Percentiles rank a stretch among this genome's conserved stretches.
These are phyloP conservation scores for Lecanicillium sp. DNA, from an alignment of 2,329 filamentous ascomycete species.

Conservation along the genomic window DNA sequence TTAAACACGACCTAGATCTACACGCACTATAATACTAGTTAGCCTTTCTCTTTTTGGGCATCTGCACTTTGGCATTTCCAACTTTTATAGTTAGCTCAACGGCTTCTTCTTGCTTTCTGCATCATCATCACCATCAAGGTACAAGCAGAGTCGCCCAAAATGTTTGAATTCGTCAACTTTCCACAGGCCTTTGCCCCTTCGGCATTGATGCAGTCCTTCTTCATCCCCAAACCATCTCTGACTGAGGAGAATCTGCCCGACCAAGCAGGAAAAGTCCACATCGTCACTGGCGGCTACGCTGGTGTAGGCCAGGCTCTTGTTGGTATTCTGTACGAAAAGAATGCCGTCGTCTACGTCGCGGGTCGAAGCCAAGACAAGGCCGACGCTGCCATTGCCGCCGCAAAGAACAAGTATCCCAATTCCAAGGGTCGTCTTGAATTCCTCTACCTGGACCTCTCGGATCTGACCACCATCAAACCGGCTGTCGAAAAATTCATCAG, in stretches of 20 bases:
- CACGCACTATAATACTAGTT: too few relatives aligned
- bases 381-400: slow-evolving; percentile 28
- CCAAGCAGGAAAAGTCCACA: slow-evolving; percentile 27
- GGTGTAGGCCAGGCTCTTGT: slow-evolving; percentile 40
- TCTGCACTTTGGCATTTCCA: too few relatives aligned
- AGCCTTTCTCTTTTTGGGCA: too few relatives aligned
- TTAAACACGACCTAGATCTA: too few relatives aligned
- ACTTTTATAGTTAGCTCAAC: too few relatives aligned
- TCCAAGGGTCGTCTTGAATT: slow-evolving; percentile 27
- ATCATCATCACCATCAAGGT: too few relatives aligned
- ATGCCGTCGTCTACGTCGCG: slow-evolving; percentile 42
- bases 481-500: slow-evolving; percentile 14
- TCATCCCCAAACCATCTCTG: slow-evolving; percentile 5
- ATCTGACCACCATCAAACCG: slow-evolving; percentile 19
- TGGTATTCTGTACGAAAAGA: slow-evolving; percentile 40
- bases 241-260: slow-evolving; percentile 6
- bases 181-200: too few relatives aligned
- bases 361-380: slow-evolving; percentile 33
- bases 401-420: slow-evolving; percentile 22
- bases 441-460: slow-evolving; percentile 30
- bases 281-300: slow-evolving; percentile 30
- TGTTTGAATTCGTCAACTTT: too few relatives aligned
- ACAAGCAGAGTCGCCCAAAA: too few relatives aligned
- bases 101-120: too few relatives aligned
- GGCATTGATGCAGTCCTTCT: slow-evolving; percentile 4